Conservation (phyloP, 768 basidiomycete species). For the Xerocomus potaroensis region DNA sequence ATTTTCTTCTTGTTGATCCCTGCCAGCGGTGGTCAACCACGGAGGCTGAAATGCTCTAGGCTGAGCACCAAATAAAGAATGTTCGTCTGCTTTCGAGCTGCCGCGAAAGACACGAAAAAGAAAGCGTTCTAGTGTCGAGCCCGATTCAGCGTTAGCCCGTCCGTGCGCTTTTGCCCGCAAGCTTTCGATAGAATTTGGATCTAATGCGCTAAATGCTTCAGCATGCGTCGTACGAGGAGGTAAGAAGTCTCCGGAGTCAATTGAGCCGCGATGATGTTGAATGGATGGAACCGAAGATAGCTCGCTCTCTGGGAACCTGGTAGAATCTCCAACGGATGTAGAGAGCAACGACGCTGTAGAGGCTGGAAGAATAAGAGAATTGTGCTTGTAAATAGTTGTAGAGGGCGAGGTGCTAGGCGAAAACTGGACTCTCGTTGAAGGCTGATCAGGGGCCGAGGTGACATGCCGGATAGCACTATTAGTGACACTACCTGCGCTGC, state of each 20-base stretch:
- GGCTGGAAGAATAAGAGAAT: constrained; percentile 15
- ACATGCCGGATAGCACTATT: constrained; percentile 5
- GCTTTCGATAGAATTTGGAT: constrained; percentile 49
- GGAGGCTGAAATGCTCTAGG: constrained; percentile 40
- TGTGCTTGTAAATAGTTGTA: not conserved
- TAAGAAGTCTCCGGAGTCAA: constrained; percentile 23
- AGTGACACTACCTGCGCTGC: constrained; percentile 27
- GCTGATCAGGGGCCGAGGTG: constrained; percentile 5
- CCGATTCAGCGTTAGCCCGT: constrained; percentile 19
- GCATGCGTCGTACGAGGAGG: constrained; percentile 55
- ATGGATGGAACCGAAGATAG: constrained; percentile 9
- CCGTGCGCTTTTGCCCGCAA: constrained; percentile 32
- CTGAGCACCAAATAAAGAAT: constrained; percentile 21
- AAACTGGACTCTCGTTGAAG: constrained; percentile 14
- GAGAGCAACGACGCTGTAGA: constrained; percentile 17
- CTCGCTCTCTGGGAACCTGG: constrained; percentile 6
- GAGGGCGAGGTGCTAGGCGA: constrained; percentile 20
- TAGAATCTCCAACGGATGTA: constrained; percentile 6
- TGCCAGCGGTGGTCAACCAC: constrained; percentile 65
- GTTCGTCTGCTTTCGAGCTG: constrained; percentile 20
- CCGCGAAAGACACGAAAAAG: constrained; percentile 18
- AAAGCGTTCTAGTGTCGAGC: constrained; percentile 21
- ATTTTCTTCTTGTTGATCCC: constrained; percentile 63
- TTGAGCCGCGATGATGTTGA: constrained; percentile 12
- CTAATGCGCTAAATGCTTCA: constrained; percentile 58